Evolutionary conservation across 768 basidiomycete species (phyloP), one percentile per base, ranked within the genome.

Genomic region (Pleurotus citrinopileatus): DNA sequence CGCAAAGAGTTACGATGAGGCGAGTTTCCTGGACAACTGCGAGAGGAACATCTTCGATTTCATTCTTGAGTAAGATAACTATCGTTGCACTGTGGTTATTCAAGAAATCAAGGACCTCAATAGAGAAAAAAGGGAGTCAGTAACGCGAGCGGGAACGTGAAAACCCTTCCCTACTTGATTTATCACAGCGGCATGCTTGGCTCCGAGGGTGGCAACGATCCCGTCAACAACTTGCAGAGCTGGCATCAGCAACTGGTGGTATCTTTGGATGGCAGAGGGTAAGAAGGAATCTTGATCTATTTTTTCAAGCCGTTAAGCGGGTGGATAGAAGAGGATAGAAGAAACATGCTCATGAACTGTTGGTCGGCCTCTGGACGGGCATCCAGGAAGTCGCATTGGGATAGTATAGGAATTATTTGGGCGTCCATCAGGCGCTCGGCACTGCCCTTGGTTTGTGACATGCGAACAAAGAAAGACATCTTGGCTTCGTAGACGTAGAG

Each of bases 401-500:
- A 82, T 42, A 98, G 72, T 13, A 83, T 76, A 2, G 84, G 79
- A 8, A 97, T 75, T 1, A 94, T 60, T 52, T 90, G 89, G 1
- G 84, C 80, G 54, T 94, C 91, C 4, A 97, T 67, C 20, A 98
- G 70, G 40, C 86, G 81, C 63, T 97, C 94, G 2, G 94, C 93
- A 2, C 95, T 96, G 55, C 78, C 72, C 42, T 89, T 78, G 2
- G 86, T 89, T 65, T 94, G 88, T 0, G 92, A 83, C 71, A 97
- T 82, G 26, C 92, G 82, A 23, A 89, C 81, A 55, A 98, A 83
- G 57, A 97, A 72, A 3, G 94, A 91, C 83, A 96, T 87, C 70
- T 96, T 96, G 12, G 94, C 83, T 65, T 98, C 96, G 61, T 94
- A 98, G 12, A 98, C 90, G 69, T 97, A 98, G 36, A 95, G 74